phyloP scores from a whole-genome alignment of 208 protist species.

The Leishmania guyanensis region DNA sequence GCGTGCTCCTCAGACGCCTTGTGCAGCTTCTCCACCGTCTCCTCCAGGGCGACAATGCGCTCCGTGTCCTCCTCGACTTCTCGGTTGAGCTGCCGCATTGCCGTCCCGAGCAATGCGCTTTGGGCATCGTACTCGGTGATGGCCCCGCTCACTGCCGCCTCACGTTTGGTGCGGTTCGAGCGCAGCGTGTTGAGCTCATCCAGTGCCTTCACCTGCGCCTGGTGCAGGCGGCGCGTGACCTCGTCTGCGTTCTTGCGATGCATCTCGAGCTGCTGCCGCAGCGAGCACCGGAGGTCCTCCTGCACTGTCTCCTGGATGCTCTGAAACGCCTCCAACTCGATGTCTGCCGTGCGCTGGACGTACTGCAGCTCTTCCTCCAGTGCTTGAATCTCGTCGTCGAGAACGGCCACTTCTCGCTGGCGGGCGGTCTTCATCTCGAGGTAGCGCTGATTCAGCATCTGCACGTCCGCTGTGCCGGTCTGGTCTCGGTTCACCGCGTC shows the following conservation, averaged over 20 bases:
- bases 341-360: slow-evolving; percentile 65
- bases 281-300: slow-evolving; percentile 40
- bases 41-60: slow-evolving; percentile 64
- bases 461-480: slow-evolving; percentile 85
- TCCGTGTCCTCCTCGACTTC: slow-evolving; percentile 81
- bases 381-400: slow-evolving; percentile 66
- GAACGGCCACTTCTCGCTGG: slow-evolving; percentile 57
- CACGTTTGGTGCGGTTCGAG: slow-evolving; percentile 70
- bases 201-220: slow-evolving; percentile 46
- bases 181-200: slow-evolving; percentile 68
- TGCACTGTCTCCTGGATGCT: slow-evolving; percentile 60
- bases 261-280: slow-evolving; percentile 61
- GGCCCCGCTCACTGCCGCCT: slow-evolving; percentile 79
- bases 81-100: slow-evolving; percentile 59
- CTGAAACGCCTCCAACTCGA: slow-evolving; percentile 70
- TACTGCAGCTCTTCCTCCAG: slow-evolving; percentile 80
- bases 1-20: slow-evolving; percentile 71
- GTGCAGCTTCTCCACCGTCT: slow-evolving; percentile 55
- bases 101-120: slow-evolving; percentile 42
- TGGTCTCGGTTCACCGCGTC: slow-evolving; percentile 91
- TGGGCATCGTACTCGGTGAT: slow-evolving; percentile 87
- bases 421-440: slow-evolving; percentile 69
- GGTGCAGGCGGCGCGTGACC: slow-evolving; percentile 38
- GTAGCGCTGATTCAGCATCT: slow-evolving; percentile 89
- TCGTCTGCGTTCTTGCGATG: slow-evolving; percentile 44